Conservation (phyloP, 495 filamentous ascomycete species). For the Jackrogersella multiformis region DNA sequence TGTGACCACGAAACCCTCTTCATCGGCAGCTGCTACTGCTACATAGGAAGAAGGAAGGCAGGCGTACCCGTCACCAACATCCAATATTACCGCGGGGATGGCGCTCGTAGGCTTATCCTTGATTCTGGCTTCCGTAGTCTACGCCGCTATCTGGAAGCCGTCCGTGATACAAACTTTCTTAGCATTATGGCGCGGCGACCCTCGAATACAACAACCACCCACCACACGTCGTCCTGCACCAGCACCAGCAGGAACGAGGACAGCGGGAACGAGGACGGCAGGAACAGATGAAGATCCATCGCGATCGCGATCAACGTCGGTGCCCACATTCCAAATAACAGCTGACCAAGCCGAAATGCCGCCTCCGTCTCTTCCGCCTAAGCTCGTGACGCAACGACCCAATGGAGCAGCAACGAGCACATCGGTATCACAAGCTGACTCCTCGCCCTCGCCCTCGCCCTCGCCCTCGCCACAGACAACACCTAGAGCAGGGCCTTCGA, state of each 20-base stretch:
- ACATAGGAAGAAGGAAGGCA: background rate
- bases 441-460: slow-evolving; percentile 4
- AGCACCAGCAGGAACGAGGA: slow-evolving; percentile 1
- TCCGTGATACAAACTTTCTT: slow-evolving; percentile 47
- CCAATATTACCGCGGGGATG: slow-evolving; percentile 45
- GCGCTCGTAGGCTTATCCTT: slow-evolving; percentile 63
- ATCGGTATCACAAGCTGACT: slow-evolving; percentile 10
- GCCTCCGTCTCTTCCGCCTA: slow-evolving; percentile 21
- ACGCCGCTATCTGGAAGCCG: slow-evolving; percentile 59
- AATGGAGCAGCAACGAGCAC: background rate
- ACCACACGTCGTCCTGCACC: slow-evolving; percentile 34
- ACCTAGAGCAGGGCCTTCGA: slow-evolving; percentile 48
- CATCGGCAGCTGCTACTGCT: background rate
- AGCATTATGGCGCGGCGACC: slow-evolving; percentile 37
- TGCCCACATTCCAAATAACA: background rate
- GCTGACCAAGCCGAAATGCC: slow-evolving; percentile 27
- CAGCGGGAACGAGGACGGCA: slow-evolving; percentile 1
- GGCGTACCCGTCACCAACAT: too few species aligned
- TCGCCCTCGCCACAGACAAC: slow-evolving; percentile 47
- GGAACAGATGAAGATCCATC: slow-evolving; percentile 1
- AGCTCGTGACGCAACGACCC: background rate
- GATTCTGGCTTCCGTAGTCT: slow-evolving; percentile 62
- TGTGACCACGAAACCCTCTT: background rate
- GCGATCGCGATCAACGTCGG: background rate
- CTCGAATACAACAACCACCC: slow-evolving; percentile 42